A percentile compares a stretch with the other conserved stretches of the same genome.
These are phyloP conservation scores for Lepidium aucheri DNA, from an alignment of 345 rosid genomes.

Conservation along the genomic window DNA sequence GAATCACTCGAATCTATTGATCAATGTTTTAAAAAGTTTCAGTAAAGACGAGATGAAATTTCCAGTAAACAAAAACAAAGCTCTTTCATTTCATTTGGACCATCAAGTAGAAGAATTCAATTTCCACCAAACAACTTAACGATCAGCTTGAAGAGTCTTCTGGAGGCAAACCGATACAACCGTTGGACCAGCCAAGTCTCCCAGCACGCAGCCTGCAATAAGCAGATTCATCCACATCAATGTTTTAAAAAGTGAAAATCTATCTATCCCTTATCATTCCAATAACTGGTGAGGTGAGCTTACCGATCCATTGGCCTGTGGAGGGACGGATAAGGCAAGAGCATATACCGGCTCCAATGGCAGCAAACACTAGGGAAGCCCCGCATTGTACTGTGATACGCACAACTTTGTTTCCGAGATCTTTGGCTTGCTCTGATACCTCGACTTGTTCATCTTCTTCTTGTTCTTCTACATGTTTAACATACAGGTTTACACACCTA, in stretches of 20 bases:
- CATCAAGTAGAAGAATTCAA: slow-evolving; percentile 3
- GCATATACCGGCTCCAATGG: slow-evolving; percentile 88
- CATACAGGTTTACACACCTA: slow-evolving; percentile 34
- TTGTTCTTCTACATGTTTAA: slow-evolving; percentile 13
- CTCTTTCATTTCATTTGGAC: background rate
- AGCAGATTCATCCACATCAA: background rate
- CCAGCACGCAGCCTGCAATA: slow-evolving; percentile 67
- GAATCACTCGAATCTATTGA: background rate
- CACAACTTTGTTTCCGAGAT: slow-evolving; percentile 67
- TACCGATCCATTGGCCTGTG: slow-evolving; percentile 93
- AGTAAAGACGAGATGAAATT: background rate
- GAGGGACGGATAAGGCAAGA: slow-evolving; percentile 71
- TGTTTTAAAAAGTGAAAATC: background rate
- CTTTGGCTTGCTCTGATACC: slow-evolving; percentile 40
- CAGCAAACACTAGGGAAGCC: slow-evolving; percentile 75
- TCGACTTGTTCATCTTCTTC: slow-evolving; percentile 33
- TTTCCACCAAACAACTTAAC: slow-evolving; percentile 23
- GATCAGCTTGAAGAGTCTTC: slow-evolving; percentile 43
- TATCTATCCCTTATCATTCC: background rate
- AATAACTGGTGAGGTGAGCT: slow-evolving; percentile 8
- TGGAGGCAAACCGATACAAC: slow-evolving; percentile 58
- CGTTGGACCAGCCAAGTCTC: slow-evolving; percentile 81
- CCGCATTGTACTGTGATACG: slow-evolving; percentile 63
- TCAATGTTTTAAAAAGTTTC: background rate
- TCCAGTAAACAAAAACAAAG: background rate